A percentile compares a stretch with the other conserved stretches of the same genome.
Conservation (phyloP, 192 early-diverging fungal genomes). For the Chytriomyces confervae region DNA sequence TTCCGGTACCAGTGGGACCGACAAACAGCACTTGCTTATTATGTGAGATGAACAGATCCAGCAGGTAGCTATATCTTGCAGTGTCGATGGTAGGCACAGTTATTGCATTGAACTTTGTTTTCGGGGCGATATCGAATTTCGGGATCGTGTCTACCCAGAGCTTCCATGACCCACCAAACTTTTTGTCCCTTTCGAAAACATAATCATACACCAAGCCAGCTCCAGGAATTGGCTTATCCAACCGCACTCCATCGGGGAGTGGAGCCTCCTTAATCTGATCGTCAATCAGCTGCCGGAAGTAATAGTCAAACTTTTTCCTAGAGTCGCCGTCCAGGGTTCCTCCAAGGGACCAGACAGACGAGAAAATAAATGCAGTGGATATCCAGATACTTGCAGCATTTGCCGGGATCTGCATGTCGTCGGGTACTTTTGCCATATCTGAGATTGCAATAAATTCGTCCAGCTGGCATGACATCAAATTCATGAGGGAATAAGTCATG, state of each 20-base stretch:
- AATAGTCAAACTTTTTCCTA: constrained; percentile 60
- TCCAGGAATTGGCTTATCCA: constrained; percentile 63
- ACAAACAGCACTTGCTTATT: constrained; percentile 62
- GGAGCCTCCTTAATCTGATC: constrained; percentile 49
- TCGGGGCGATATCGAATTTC: constrained; percentile 59
- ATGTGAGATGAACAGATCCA: constrained; percentile 59
- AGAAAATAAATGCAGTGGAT: constrained; percentile 57
- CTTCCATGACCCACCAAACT: constrained; percentile 62
- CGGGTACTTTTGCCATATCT: constrained; percentile 27
- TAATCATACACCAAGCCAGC: constrained; percentile 59
- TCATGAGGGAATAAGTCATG: constrained; percentile 59
- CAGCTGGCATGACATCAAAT: constrained; percentile 56
- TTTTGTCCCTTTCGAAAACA: constrained; percentile 62
- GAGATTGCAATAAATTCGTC: constrained; percentile 52
- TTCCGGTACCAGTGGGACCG: constrained; percentile 65
- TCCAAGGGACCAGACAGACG: constrained; percentile 62
- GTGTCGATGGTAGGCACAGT: constrained; percentile 68
- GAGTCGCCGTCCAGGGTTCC: constrained; percentile 62
- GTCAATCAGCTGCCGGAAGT: constrained; percentile 56
- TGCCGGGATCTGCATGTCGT: constrained; percentile 43
- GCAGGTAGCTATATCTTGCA: constrained; percentile 55
- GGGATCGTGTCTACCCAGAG: constrained; percentile 62
- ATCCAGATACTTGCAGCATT: constrained; percentile 59
- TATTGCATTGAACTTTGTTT: constrained; percentile 61
- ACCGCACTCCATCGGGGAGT: constrained; percentile 50